Conservation (phyloP, 352 stramenopile genomes). For the Paralagenidium karlingii region DNA sequence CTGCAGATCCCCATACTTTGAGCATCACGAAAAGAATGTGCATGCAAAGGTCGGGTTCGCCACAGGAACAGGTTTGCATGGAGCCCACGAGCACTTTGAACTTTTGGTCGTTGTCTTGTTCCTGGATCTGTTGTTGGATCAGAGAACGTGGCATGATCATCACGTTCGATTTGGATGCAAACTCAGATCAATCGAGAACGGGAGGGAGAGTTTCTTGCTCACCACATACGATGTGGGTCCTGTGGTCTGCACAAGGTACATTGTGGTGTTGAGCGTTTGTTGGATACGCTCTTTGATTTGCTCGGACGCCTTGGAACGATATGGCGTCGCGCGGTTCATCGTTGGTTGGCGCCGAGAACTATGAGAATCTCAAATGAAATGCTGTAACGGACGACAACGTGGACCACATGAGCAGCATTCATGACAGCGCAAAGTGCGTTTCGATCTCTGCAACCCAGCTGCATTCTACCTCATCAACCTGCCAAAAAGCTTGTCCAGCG, state of each 20-base stretch:
- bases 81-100: slow-evolving; percentile 66
- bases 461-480: no score
- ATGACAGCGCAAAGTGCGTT: no score
- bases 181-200: neutral
- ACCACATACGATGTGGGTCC: slow-evolving; percentile 72
- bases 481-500: no score
- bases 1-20: slow-evolving; percentile 22
- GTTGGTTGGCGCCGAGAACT: neutral
- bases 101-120: slow-evolving; percentile 58
- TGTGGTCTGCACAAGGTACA: slow-evolving; percentile 73
- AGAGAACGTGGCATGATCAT: neutral
- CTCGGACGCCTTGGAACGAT: slow-evolving; percentile 34
- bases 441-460: no score
- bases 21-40: slow-evolving; percentile 83
- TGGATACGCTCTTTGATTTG: slow-evolving; percentile 41
- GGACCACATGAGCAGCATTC: no score
- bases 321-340: slow-evolving; percentile 65
- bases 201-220: neutral
- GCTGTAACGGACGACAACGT: no score
- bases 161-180: no score
- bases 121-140: slow-evolving; percentile 32
- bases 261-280: slow-evolving; percentile 41
- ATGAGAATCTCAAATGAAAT: no score
- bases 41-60: slow-evolving; percentile 60
- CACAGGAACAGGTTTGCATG: slow-evolving; percentile 60